phyloP scores from a whole-genome alignment of 1,284 basidiomycete genomes.

The Uromyces viciae-fabae region DNA sequence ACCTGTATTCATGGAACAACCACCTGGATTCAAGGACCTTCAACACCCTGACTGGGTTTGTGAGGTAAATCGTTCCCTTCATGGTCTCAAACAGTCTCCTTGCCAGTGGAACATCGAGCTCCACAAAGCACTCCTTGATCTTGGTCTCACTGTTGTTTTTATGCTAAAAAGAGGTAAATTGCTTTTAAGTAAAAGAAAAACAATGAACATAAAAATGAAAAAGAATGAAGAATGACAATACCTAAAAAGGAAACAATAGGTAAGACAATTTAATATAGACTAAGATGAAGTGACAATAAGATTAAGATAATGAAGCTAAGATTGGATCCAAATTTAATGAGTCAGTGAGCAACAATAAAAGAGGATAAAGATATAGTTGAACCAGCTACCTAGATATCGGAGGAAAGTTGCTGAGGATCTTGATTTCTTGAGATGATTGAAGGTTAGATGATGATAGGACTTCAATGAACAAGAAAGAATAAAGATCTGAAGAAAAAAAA shows the following conservation, averaged over 20 bases:
- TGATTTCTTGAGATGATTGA: too few relatives aligned
- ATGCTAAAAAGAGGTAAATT: too few relatives aligned
- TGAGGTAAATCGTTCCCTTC: not conserved
- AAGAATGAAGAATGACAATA: not conserved
- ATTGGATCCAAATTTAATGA: too few relatives aligned
- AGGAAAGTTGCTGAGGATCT: too few relatives aligned
- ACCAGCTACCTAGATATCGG: too few relatives aligned
- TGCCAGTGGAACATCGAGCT: conserved; percentile 13
- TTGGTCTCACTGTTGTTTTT: not conserved
- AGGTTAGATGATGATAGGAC: too few relatives aligned
- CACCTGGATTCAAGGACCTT: not conserved
- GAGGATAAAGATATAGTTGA: too few relatives aligned
- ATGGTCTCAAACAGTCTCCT: conserved; percentile 10
- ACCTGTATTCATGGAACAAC: not conserved
- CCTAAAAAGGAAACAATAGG: not conserved
- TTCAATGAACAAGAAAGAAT: too few relatives aligned
- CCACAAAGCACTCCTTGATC: not conserved
- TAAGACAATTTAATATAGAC: not conserved
- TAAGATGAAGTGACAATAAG: not conserved
- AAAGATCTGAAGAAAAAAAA: too few relatives aligned
- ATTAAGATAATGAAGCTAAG: too few relatives aligned
- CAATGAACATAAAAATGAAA: not conserved
- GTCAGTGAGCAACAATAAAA: too few relatives aligned
- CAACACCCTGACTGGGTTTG: not conserved
- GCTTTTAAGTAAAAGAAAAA: not conserved